Percentiles rank a stretch among this genome's conserved stretches.
phyloP scores from a whole-genome alignment of 176 grass and related monocot species.

The Hsuehochloa calcarea region DNA sequence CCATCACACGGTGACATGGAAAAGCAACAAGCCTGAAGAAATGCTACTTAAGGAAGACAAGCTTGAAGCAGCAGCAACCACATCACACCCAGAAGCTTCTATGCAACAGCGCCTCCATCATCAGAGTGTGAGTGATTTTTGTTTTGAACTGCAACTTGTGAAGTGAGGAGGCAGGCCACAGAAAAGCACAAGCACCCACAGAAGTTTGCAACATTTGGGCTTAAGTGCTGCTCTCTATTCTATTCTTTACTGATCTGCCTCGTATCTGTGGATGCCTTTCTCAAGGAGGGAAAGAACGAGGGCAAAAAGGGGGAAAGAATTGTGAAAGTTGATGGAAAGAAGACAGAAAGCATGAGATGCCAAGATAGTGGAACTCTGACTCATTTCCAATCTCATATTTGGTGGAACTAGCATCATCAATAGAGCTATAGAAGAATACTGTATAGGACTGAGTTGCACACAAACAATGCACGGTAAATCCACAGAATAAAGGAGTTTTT shows the following conservation, averaged over 20 bases:
- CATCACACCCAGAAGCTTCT: constrained; percentile 35
- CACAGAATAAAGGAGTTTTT: background rate
- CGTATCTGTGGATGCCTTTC: constrained; percentile 38
- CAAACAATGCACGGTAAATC: constrained; percentile 27
- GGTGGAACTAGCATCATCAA: constrained; percentile 43
- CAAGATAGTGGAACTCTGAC: constrained; percentile 57
- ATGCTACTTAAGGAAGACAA: background rate
- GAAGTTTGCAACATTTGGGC: constrained; percentile 19
- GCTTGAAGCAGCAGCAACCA: constrained; percentile 33
- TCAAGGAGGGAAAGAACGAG: constrained; percentile 35
- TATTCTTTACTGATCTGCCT: constrained; percentile 35
- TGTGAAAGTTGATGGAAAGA: constrained; percentile 34
- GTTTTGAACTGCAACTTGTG: constrained; percentile 41
- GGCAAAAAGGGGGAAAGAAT: constrained; percentile 29
- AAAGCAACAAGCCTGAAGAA: constrained; percentile 13
- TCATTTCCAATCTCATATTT: constrained; percentile 46
- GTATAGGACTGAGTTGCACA: constrained; percentile 28
- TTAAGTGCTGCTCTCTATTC: background rate
- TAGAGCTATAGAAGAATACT: constrained; percentile 14
- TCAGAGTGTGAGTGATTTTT: constrained; percentile 28
- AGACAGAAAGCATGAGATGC: constrained; percentile 52
- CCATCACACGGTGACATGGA: background rate
- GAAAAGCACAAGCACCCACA: constrained; percentile 54
- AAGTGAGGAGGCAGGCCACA: constrained; percentile 20
- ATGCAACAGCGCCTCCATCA: constrained; percentile 23